Evolutionary conservation across 257 asterid species (phyloP).

Genomic region (Solanum pinnatisectum): DNA sequence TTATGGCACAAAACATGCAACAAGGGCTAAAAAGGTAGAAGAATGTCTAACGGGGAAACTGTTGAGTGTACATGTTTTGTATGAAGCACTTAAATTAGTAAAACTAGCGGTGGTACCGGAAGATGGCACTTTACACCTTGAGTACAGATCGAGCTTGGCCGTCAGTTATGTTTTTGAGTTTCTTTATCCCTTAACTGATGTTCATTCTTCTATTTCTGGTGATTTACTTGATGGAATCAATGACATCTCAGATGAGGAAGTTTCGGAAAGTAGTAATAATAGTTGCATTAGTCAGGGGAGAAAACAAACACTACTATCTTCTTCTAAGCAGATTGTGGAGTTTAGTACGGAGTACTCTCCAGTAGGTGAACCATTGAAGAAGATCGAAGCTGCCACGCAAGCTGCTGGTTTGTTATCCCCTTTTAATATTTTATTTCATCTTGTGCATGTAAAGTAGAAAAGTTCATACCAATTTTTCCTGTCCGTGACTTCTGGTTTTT

Average conservation of each 20-base stretch:
- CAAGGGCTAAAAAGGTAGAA: constrained; percentile 44
- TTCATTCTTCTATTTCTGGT: background rate
- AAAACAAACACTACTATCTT: constrained; percentile 24
- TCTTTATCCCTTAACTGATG: constrained; percentile 18
- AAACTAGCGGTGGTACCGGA: constrained; percentile 46
- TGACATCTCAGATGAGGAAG: constrained; percentile 4
- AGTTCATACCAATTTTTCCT: background rate
- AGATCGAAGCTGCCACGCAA: constrained; percentile 52
- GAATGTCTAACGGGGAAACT: constrained; percentile 29
- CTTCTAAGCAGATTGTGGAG: constrained; percentile 49
- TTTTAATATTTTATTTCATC: background rate
- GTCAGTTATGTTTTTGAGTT: constrained; percentile 46
- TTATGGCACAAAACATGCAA: constrained; percentile 41
- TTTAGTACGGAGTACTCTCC: constrained; percentile 44
- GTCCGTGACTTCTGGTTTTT: background rate
- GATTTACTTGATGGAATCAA: constrained; percentile 7
- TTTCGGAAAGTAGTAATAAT: background rate
- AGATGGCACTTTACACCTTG: constrained; percentile 42
- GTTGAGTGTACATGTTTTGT: constrained; percentile 16
- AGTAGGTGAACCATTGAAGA: constrained; percentile 58
- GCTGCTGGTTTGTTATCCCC: constrained; percentile 40
- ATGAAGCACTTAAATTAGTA: constrained; percentile 38
- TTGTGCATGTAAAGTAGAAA: background rate
- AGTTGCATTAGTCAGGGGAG: constrained; percentile 1
- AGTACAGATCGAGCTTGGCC: constrained; percentile 51